A percentile compares a stretch with the other conserved stretches of the same genome.
Evolutionary conservation across 2,329 filamentous ascomycete genomes (phyloP).

Genomic region (Pseudocercospora crystallina): DNA sequence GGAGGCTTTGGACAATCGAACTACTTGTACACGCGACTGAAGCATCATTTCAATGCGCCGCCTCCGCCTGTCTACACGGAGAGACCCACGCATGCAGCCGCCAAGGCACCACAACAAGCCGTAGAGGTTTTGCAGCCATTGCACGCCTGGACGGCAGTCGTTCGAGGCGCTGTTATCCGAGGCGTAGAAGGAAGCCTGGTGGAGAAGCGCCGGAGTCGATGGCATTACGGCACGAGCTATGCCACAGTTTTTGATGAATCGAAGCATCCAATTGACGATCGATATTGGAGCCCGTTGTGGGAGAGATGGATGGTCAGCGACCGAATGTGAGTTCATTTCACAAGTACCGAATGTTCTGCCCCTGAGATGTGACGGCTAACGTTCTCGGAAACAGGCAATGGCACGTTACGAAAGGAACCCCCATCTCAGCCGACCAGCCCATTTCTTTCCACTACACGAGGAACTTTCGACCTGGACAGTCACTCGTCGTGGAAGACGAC

Average conservation of each 20-base stretch:
- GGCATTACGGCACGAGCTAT: conserved; percentile 79
- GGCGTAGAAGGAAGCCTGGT: conserved; percentile 79
- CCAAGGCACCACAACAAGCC: conserved; percentile 46
- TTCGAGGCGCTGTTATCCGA: conserved; percentile 72
- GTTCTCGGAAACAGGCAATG: conserved; percentile 56
- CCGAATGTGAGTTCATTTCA: conserved; percentile 51
- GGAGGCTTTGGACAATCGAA: conserved; percentile 75
- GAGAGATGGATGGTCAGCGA: conserved; percentile 81
- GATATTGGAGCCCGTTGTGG: conserved; percentile 79
- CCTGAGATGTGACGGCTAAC: too few relatives aligned
- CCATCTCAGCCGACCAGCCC: conserved; percentile 70
- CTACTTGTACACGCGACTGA: conserved; percentile 70
- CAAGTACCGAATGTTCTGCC: too few relatives aligned
- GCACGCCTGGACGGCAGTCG: conserved; percentile 79
- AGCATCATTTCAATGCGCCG: conserved; percentile 60
- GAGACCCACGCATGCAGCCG: conserved; percentile 63
- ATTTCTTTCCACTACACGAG: conserved; percentile 84
- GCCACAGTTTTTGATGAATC: conserved; percentile 72
- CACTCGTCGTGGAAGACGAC: conserved; percentile 75
- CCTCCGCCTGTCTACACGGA: conserved; percentile 64
- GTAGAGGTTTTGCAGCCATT: conserved; percentile 81
- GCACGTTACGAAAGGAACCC: conserved; percentile 73
- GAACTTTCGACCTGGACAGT: conserved; percentile 78
- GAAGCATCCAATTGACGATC: conserved; percentile 69
- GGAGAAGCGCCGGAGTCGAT: conserved; percentile 69